Percentiles rank a stretch among this genome's conserved stretches.
These are phyloP conservation scores for Mycena latifolia DNA, from an alignment of 768 basidiomycete genomes.

Conservation along the genomic window DNA sequence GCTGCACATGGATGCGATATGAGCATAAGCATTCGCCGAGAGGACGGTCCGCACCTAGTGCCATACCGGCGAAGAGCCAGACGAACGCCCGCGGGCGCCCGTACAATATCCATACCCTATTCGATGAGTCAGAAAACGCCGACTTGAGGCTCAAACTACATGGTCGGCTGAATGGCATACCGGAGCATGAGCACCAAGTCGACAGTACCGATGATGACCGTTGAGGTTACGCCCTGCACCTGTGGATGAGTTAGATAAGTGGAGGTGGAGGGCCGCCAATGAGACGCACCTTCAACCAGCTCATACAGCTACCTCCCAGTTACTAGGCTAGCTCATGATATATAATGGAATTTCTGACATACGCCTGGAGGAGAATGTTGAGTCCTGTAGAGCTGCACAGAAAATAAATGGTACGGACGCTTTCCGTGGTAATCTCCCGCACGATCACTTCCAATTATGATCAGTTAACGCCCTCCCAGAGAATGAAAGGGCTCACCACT, in stretches of 20 bases:
- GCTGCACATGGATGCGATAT: neutral
- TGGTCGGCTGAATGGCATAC: too few species aligned
- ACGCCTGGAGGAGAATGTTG: constrained; percentile 3
- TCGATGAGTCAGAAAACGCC: too few species aligned
- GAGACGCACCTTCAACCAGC: constrained; percentile 15
- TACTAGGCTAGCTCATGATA: too few species aligned
- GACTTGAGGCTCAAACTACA: too few species aligned
- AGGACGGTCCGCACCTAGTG: neutral
- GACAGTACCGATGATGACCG: neutral
- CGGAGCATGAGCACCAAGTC: too few species aligned
- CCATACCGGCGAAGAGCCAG: constrained; percentile 14
- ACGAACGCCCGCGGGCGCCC: constrained; percentile 1
- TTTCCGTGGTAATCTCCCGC: constrained; percentile 10
- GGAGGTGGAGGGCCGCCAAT: neutral
- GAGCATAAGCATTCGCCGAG: neutral
- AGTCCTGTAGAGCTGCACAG: too few species aligned
- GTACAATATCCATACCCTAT: constrained; percentile 26
- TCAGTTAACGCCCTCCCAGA: neutral
- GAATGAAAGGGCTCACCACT: neutral
- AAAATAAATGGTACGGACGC: too few species aligned
- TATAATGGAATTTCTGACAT: neutral
- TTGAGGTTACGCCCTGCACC: constrained; percentile 21
- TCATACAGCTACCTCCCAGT: neutral
- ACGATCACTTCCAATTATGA: constrained; percentile 9
- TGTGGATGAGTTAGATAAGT: neutral